Conservation (phyloP, 371 early-diverging fungal genomes). For the Mortierella sp. region DNA sequence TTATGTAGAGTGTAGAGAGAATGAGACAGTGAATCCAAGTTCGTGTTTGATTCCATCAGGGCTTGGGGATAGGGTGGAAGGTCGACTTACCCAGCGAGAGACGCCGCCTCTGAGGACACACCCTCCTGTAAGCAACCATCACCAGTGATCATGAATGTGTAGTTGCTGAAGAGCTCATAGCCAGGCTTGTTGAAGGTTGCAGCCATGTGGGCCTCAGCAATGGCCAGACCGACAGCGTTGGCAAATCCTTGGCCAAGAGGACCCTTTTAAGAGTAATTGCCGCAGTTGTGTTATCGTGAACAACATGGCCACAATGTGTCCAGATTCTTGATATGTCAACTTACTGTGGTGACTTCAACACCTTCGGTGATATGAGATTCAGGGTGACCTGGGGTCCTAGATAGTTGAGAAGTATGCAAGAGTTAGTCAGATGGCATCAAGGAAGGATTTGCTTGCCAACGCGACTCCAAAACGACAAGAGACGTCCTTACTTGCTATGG, state of each 20-base stretch:
- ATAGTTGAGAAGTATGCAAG: conserved; percentile 10
- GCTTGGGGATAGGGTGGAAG: too few species aligned
- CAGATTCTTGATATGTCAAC: not conserved
- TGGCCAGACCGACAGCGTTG: conserved; percentile 98
- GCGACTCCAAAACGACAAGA: too few species aligned
- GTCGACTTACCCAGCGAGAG: conserved; percentile 90
- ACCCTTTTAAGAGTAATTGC: conserved; percentile 60
- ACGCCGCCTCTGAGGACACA: conserved; percentile 95
- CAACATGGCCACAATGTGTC: too few species aligned
- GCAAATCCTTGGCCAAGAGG: conserved; percentile 99
- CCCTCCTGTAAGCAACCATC: conserved; percentile 99
- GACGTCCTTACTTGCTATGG: conserved; percentile 74
- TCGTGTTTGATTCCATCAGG: too few species aligned
- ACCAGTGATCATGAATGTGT: conserved; percentile 93
- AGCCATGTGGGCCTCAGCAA: conserved; percentile 89
- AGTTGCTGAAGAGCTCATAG: conserved; percentile 86
- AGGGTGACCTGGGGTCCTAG: conserved; percentile 95
- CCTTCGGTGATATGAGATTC: conserved; percentile 88
- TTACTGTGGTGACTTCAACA: conserved; percentile 95
- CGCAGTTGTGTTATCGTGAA: not conserved
- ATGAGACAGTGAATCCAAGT: too few species aligned
- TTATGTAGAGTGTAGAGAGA: not conserved
- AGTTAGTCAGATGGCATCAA: too few species aligned
- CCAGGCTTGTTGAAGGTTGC: conserved; percentile 93
- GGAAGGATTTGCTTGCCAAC: too few species aligned